These are phyloP conservation scores for Eucalyptus dawsonii DNA, from an alignment of 345 rosid species.

Conservation along the genomic window DNA sequence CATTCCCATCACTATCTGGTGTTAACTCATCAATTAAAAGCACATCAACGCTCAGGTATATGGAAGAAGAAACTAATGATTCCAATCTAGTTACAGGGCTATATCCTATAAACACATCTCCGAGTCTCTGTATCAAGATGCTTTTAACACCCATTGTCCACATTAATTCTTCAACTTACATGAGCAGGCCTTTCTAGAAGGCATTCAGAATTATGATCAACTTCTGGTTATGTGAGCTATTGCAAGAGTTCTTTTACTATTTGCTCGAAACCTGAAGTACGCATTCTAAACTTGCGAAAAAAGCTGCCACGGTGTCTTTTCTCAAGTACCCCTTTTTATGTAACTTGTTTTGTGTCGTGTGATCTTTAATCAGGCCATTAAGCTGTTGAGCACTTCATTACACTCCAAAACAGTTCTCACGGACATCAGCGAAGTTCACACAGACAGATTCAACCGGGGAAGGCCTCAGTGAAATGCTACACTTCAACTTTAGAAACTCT, in stretches of 20 bases:
- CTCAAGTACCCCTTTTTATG: background rate
- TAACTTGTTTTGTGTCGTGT: background rate
- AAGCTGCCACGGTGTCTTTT: too few species aligned
- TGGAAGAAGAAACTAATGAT: background rate
- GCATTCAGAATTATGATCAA: background rate
- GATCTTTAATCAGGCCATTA: background rate
- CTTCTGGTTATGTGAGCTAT: background rate
- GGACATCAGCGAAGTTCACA: background rate
- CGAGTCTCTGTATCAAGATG: background rate
- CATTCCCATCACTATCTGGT: background rate
- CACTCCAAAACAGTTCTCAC: background rate
- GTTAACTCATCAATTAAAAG: background rate
- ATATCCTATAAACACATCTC: background rate
- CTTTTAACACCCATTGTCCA: background rate
- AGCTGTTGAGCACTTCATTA: background rate
- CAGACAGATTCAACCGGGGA: background rate
- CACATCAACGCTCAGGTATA: background rate
- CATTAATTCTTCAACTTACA: background rate
- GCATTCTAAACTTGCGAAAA: background rate
- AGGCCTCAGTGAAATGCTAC: background rate
- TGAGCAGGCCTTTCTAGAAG: background rate
- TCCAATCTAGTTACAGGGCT: background rate
- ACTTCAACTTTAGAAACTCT: background rate
- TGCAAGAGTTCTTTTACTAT: background rate
- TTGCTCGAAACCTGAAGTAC: background rate